Conservation (phyloP, 2,329 filamentous ascomycete genomes). For the Didymella lethalis region DNA sequence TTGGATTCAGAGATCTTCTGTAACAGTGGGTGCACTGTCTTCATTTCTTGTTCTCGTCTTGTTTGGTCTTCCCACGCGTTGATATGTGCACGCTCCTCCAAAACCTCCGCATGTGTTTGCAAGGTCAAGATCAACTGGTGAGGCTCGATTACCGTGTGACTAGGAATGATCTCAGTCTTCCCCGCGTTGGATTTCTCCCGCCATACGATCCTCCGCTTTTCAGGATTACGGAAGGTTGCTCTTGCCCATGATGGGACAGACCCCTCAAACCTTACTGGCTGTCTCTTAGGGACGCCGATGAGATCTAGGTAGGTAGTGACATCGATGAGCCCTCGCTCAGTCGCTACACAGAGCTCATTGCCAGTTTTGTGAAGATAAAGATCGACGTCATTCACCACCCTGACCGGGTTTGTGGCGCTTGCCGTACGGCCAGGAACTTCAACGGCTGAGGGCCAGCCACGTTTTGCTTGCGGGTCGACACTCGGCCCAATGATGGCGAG, state of each 20-base stretch:
- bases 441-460: slow-evolving; percentile 4
- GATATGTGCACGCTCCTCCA: not conserved
- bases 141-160: not conserved
- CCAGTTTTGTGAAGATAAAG: slow-evolving; percentile 24
- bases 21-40: not conserved
- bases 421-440: slow-evolving; percentile 20
- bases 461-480: slow-evolving; percentile 1
- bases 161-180: not conserved
- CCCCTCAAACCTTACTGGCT: slow-evolving; percentile 30
- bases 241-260: slow-evolving; percentile 28
- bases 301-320: slow-evolving; percentile 27
- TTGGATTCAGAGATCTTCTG: not conserved
- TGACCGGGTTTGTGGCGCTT: slow-evolving; percentile 7
- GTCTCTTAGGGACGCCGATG: slow-evolving; percentile 25
- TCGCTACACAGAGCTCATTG: slow-evolving; percentile 27
- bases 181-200: not conserved
- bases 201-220: not conserved
- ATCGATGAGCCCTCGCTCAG: slow-evolving; percentile 27
- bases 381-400: slow-evolving; percentile 26
- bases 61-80: not conserved
- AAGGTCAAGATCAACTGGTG: not conserved
- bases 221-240: not conserved
- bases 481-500: slow-evolving; percentile 14
- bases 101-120: not conserved
- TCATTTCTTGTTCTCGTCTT: not conserved